Evolutionary conservation across 176 grass and related monocot species (phyloP), one percentile per base, ranked within the genome.

Genomic region (Paspalum notatum): DNA sequence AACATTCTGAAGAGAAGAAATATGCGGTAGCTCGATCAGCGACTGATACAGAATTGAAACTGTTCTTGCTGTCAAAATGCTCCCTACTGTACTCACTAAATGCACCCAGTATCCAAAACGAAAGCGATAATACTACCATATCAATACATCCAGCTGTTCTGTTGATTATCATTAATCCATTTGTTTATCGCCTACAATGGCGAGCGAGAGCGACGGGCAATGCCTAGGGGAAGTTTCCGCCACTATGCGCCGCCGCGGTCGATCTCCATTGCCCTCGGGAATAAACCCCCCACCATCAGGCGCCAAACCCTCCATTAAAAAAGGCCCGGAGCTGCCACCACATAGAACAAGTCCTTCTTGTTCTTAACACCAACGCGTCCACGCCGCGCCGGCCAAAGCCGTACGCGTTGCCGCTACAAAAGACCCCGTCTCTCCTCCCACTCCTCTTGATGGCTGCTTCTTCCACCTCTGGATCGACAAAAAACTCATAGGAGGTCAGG

Each of bases 311-410:
- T n/a, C 3, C 82, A 70, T 70, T 80, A 87, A 84, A 84, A 50
- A 74, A 79, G 16, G 0, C 10, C 5, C 55, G 22, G 43, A 65
- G 71, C 54, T 24, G 46, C 55, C 74, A 87, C 21, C 68, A 64
- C 46, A 91, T 70, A 83, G 85, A 94, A 91, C 85, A 81, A 91
- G 88, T 83, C 88, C 3, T 68, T 70, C 85, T 94, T 86, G 83
- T 88, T 94, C 82, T 94, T 90, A 18, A 86, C 91, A 88, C 91
- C 88, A 64, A 77, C 72, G 51, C 85, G 38, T 78, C 64, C 84
- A 48, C 79, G 48, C 76, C 77, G 82, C 79, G 85, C 88, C 88
- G 85, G 88, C 91, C 71, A 49, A 49, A 76, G 39, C 82, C 64
- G 14, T 54, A 66, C 62, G 27, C 1, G 60, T 46, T 21, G 13